These are phyloP conservation scores for Isatis tinctoria DNA, from an alignment of 345 rosid genomes.

Conservation along the genomic window DNA sequence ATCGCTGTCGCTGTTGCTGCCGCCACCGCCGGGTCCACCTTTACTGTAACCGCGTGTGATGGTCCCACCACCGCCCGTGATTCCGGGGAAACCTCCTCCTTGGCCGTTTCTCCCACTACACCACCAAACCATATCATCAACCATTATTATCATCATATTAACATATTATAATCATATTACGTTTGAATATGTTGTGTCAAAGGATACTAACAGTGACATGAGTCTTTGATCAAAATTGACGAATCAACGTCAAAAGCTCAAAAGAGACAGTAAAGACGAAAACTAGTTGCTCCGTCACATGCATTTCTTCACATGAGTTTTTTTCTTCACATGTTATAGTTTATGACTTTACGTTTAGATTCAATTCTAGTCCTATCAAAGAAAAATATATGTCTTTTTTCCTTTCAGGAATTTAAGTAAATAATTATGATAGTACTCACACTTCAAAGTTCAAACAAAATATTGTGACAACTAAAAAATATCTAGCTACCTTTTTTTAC, in stretches of 20 bases:
- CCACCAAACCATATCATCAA: slow-evolving; percentile 11
- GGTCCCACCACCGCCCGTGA: slow-evolving; percentile 33
- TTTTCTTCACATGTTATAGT: slow-evolving; percentile 5
- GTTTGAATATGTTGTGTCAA: background rate
- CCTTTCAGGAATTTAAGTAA: background rate
- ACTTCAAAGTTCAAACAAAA: background rate
- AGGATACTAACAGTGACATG: slow-evolving; percentile 14
- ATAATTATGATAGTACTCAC: background rate
- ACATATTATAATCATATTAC: background rate
- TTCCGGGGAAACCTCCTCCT: slow-evolving; percentile 29
- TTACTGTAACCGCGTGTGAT: slow-evolving; percentile 47
- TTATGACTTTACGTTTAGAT: background rate
- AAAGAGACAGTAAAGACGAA: slow-evolving; percentile 20
- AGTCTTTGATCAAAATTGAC: slow-evolving; percentile 16
- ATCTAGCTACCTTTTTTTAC: background rate
- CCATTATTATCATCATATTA: slow-evolving; percentile 2
- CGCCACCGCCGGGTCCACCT: slow-evolving; percentile 36
- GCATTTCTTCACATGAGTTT: slow-evolving; percentile 15
- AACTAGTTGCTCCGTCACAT: slow-evolving; percentile 27
- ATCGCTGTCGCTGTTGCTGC: slow-evolving; percentile 33
- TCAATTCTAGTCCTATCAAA: background rate
- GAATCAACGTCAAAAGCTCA: slow-evolving; percentile 22
- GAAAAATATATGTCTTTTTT: background rate
- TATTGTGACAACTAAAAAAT: background rate
- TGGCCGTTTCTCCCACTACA: slow-evolving; percentile 44